phyloP scores from a whole-genome alignment of 129 eudicot genomes.

The Scalesia atractyloides region DNA sequence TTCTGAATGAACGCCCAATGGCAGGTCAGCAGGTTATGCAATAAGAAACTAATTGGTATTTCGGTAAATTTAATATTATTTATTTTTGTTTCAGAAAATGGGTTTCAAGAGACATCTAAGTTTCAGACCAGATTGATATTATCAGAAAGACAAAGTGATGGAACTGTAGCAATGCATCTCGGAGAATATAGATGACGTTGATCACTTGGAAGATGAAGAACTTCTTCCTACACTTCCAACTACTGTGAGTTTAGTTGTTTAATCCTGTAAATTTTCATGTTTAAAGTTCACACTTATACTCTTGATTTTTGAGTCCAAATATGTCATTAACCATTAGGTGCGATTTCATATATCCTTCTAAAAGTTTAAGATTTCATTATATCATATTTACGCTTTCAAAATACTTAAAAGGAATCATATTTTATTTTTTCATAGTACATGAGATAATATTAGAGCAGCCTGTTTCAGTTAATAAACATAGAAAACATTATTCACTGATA shows the following conservation, averaged over 20 bases:
- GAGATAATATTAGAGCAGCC: no score
- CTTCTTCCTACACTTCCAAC: conserved; percentile 73
- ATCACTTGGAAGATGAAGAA: conserved; percentile 57
- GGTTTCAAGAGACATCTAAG: conserved; percentile 39
- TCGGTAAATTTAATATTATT: neutral
- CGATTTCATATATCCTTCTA: neutral
- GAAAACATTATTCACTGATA: no score
- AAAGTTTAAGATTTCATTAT: neutral
- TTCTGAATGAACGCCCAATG: conserved; percentile 41
- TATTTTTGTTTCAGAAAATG: conserved; percentile 40
- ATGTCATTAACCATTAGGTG: neutral
- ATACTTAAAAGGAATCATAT: neutral
- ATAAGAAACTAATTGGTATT: neutral
- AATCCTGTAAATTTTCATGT: neutral
- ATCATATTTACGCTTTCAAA: neutral
- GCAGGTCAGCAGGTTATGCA: conserved; percentile 54
- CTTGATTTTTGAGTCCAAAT: conserved; percentile 3
- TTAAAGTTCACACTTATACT: neutral
- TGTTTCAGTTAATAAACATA: no score
- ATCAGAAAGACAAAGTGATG: conserved; percentile 76
- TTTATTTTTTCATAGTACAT: neutral
- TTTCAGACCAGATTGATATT: conserved; percentile 58
- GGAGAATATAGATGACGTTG: conserved; percentile 72
- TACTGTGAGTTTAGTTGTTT: conserved; percentile 57
- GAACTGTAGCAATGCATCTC: conserved; percentile 69